Percentiles rank a stretch among this genome's conserved stretches.
Evolutionary conservation across 2,329 filamentous ascomycete genomes (phyloP).

Genomic region (Phialophora expanda): DNA sequence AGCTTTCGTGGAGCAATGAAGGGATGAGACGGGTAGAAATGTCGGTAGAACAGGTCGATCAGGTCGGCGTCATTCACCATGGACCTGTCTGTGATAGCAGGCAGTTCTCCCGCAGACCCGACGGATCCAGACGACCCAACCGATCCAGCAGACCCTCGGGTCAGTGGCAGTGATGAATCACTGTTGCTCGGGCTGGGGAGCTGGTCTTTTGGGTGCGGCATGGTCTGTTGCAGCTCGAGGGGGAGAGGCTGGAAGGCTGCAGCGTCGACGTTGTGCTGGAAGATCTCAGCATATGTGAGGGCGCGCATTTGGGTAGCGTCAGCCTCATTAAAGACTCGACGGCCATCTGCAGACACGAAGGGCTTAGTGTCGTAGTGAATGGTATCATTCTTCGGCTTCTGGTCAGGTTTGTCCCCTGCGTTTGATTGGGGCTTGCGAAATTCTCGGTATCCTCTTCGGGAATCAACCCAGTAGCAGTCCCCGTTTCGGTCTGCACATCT

Average conservation of each 20-base stretch:
- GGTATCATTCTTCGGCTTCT: slow-evolving; percentile 24
- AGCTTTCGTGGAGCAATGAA: slow-evolving; percentile 58
- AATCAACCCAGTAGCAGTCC: slow-evolving; percentile 59
- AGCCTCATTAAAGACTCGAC: slow-evolving; percentile 27
- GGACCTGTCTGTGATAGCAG: slow-evolving; percentile 9
- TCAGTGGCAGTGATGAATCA: slow-evolving; percentile 32
- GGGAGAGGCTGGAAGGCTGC: slow-evolving; percentile 38
- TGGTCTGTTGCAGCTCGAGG: slow-evolving; percentile 30
- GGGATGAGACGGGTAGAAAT: slow-evolving; percentile 63
- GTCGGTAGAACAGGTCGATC: slow-evolving; percentile 61
- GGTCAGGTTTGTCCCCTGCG: slow-evolving; percentile 16
- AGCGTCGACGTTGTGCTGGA: slow-evolving; percentile 31
- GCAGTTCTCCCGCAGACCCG: slow-evolving; percentile 1
- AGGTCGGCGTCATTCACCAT: slow-evolving; percentile 44
- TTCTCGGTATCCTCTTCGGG: slow-evolving; percentile 37
- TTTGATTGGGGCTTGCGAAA: slow-evolving; percentile 34
- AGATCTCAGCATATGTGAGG: slow-evolving; percentile 36
- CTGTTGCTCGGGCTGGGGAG: slow-evolving; percentile 29
- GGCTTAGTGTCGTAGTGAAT: slow-evolving; percentile 21
- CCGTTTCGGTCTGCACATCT: slow-evolving; percentile 65
- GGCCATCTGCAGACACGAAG: slow-evolving; percentile 23
- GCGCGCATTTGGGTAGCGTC: slow-evolving; percentile 32
- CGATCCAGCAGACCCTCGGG: slow-evolving; percentile 9
- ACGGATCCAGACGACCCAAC: not conserved
- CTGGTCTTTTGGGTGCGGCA: not conserved